Evolutionary conservation across 768 basidiomycete species (phyloP).

Genomic region (Phallus indusiatus): DNA sequence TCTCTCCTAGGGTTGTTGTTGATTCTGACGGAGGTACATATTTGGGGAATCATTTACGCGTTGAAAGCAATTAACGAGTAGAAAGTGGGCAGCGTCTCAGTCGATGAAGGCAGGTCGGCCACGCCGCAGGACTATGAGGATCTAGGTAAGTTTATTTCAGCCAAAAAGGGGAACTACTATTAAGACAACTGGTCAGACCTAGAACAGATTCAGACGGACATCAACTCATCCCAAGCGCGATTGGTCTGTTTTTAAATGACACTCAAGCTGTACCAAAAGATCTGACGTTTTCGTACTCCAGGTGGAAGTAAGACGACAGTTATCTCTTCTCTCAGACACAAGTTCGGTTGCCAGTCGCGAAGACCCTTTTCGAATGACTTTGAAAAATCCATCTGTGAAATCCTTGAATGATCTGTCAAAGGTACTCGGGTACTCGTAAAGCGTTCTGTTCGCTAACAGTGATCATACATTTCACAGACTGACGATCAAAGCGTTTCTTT

Average conservation of each 20-base stretch:
- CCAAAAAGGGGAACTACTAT: neutral
- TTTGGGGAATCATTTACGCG: neutral
- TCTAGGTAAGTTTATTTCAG: too few species aligned
- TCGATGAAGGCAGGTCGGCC: neutral
- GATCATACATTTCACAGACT: too few species aligned
- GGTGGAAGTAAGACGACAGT: neutral
- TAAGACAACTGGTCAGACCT: neutral
- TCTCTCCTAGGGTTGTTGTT: neutral
- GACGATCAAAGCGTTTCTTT: too few species aligned
- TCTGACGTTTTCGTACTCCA: neutral
- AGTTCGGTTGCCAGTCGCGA: neutral
- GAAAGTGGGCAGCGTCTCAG: neutral
- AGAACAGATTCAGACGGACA: neutral
- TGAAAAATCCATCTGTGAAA: neutral
- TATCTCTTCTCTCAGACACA: conserved; percentile 2
- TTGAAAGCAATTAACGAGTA: neutral
- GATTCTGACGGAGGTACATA: conserved; percentile 6
- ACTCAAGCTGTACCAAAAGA: too few species aligned
- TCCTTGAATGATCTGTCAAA: too few species aligned
- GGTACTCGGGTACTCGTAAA: too few species aligned
- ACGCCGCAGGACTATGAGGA: neutral
- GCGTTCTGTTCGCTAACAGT: too few species aligned
- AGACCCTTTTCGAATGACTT: neutral
- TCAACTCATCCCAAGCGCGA: neutral
- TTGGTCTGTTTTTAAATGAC: neutral